Percentiles rank a stretch among this genome's conserved stretches.
phyloP scores from a whole-genome alignment of 2,329 filamentous ascomycete species.

The Exophiala sp. region DNA sequence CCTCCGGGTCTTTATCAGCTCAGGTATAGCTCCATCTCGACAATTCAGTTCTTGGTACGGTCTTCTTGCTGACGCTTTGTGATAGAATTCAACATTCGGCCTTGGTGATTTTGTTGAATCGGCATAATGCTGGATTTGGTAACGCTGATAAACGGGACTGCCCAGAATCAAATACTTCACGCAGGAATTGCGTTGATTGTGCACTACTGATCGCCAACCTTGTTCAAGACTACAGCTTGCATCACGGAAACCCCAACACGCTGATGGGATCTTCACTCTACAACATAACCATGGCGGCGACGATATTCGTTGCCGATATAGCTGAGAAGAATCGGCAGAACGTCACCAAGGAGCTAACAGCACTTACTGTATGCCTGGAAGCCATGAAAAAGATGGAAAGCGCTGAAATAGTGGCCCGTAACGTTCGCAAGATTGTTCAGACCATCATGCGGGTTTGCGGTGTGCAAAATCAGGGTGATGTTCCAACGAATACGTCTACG shows the following conservation, averaged over 20 bases:
- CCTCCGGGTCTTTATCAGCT: slow-evolving; percentile 5
- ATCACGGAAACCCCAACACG: slow-evolving; percentile 5
- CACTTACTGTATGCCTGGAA: slow-evolving; percentile 5
- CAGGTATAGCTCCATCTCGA: not conserved
- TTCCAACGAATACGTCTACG: too few species aligned
- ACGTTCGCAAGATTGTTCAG: slow-evolving; percentile 12
- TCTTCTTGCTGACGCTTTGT: not conserved
- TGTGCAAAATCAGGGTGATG: not conserved
- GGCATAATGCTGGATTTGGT: slow-evolving; percentile 7
- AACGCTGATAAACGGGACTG: not conserved
- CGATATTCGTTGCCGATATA: slow-evolving; percentile 11
- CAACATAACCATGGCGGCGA: slow-evolving; percentile 14
- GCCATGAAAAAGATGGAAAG: slow-evolving; percentile 14
- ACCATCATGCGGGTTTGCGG: slow-evolving; percentile 16
- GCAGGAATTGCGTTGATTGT: slow-evolving; percentile 1
- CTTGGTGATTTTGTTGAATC: slow-evolving; percentile 1
- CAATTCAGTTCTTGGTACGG: too few species aligned
- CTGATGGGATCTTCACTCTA: slow-evolving; percentile 10
- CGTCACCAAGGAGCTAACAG: slow-evolving; percentile 4
- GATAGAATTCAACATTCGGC: slow-evolving; percentile 6
- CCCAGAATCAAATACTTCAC: not conserved
- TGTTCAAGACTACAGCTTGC: not conserved
- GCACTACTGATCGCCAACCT: slow-evolving; percentile 3
- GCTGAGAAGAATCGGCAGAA: not conserved
- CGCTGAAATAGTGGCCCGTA: slow-evolving; percentile 7